Evolutionary conservation across 306 rosid genomes (phyloP), one percentile per base, ranked within the genome.

Genomic region (Vigna radiata): DNA sequence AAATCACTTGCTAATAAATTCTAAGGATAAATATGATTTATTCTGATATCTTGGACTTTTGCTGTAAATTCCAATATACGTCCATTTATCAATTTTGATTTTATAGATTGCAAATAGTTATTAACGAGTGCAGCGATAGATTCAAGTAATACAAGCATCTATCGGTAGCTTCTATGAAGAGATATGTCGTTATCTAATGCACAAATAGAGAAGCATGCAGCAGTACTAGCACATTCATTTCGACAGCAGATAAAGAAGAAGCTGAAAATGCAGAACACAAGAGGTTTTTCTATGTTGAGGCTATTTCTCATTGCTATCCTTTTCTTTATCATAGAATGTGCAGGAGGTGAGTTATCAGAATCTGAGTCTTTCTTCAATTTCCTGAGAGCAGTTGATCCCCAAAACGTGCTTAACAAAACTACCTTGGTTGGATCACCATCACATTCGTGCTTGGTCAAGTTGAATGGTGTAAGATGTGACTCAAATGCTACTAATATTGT

Each of bases 351-450:
- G 68, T 85, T 13, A 46, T 68, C 72, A 78, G 83, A 85, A 29
- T 85, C 73, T 63, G 73, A 74, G 73, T 13, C 68, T 63, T 78
- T 81, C 64, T 81, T 81, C 76, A 81, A 19, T 63, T 81, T 85
- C 58, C 16, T 85, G 19, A 78, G 63, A 15, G 62, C 77, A 29
- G 0, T 85, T 85, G 85, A 85, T 59, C 79, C 78, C 2, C 17
- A 81, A 27, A 85, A 85, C 76, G 83, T 78, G 23, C 83, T 85
- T 21, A 70, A 85, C n/a, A 75, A 85, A 76, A 78, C 70, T 7
- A 81, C 29, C 31, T 7, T 19, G 33, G n/a, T 4, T 48, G 83
- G 37, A 0, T 68, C 86, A 19, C 15, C 77, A 21, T 56, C 73
- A 18, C 27, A 81, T 72, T 81, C 81, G 11, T 78, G 85, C 50